Conservation (phyloP, 768 basidiomycete genomes). For the Suillus subaureus region DNA sequence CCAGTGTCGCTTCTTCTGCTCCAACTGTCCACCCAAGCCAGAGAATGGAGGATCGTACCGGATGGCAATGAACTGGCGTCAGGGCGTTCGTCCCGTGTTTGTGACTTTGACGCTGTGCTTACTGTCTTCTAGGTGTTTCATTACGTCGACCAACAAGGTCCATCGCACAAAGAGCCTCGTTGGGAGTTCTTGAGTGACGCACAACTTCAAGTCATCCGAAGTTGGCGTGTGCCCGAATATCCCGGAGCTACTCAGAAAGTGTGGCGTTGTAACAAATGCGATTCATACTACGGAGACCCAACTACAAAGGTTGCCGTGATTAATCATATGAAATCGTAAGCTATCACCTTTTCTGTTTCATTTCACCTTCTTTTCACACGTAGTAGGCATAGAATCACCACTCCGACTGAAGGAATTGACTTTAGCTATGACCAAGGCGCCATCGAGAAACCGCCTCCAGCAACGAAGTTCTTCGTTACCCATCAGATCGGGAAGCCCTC, state of each 20-base stretch:
- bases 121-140: conserved; percentile 5
- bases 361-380: neutral
- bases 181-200: neutral
- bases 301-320: neutral
- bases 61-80: conserved; percentile 3
- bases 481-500: neutral
- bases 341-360: neutral
- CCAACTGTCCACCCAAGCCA: neutral
- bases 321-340: neutral
- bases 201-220: neutral
- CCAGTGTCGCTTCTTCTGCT: neutral
- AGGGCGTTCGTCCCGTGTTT: neutral
- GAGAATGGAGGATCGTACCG: neutral
- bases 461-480: neutral
- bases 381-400: neutral
- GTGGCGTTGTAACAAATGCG: conserved; percentile 3
- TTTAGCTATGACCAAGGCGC: neutral
- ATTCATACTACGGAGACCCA: fast-evolving
- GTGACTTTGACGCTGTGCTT: neutral
- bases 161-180: neutral
- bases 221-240: neutral
- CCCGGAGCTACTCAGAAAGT: neutral
- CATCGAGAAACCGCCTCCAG: neutral
- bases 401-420: neutral
- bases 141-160: neutral